Conservation (phyloP, 106 monocot species). For the Ottelia alismoides region DNA sequence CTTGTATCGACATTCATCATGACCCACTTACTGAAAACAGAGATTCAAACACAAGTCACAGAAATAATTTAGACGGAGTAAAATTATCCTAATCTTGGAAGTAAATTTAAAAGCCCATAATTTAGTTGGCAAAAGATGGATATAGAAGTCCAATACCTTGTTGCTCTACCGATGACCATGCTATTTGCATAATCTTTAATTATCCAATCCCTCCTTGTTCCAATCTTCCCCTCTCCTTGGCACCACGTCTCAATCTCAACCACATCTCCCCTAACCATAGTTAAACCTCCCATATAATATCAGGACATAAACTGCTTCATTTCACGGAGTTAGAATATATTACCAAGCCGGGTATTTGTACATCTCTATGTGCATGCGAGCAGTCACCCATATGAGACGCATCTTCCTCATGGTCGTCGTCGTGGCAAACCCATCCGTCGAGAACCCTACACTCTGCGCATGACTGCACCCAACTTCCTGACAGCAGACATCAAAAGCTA, state of each 20-base stretch:
- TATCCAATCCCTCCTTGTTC: slow-evolving; percentile 94
- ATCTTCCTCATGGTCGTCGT: slow-evolving; percentile 90
- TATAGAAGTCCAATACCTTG: slow-evolving; percentile 55
- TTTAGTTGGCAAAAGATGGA: too few species aligned
- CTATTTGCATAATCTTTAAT: slow-evolving; percentile 84
- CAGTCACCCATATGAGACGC: slow-evolving; percentile 92
- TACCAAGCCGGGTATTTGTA: slow-evolving; percentile 97
- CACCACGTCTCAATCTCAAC: slow-evolving; percentile 99
- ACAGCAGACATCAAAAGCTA: too few species aligned
- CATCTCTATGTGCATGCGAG: slow-evolving; percentile 99
- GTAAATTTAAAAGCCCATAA: too few species aligned
- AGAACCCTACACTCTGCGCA: slow-evolving; percentile 97
- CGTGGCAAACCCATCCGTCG: slow-evolving; percentile 98
- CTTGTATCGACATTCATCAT: slow-evolving; percentile 99
- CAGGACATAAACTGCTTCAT: too few species aligned
- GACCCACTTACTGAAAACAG: slow-evolving; percentile 81
- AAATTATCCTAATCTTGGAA: too few species aligned
- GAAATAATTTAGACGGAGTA: too few species aligned
- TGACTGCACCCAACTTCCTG: slow-evolving; percentile 99
- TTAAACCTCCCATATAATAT: too few species aligned
- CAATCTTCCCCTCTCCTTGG: slow-evolving; percentile 88
- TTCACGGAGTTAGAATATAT: too few species aligned
- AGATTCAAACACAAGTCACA: too few species aligned
- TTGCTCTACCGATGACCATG: slow-evolving; percentile 90
- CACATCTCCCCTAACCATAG: slow-evolving; percentile 94